Evolutionary conservation across 2,329 filamentous ascomycete genomes (phyloP).

Genomic region (Fusarium sp.): DNA sequence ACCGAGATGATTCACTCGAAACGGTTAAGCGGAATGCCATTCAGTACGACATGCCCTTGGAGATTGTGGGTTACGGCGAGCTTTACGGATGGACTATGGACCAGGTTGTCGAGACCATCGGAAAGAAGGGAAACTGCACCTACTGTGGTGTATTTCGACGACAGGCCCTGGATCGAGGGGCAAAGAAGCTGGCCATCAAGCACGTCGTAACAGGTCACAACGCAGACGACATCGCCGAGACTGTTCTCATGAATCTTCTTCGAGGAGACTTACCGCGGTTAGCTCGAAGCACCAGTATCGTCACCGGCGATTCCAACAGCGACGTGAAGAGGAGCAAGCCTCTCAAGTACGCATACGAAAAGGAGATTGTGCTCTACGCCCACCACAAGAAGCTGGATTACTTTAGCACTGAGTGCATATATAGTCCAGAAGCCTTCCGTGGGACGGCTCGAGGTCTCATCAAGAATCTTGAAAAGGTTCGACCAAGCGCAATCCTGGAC

Average conservation of each 20-base stretch:
- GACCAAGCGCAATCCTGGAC: constrained; percentile 94
- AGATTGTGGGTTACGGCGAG: constrained; percentile 92
- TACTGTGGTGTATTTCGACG: constrained; percentile 97
- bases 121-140: constrained; percentile 98
- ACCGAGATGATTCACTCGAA: constrained; percentile 94
- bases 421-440: constrained; percentile 95
- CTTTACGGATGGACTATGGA: constrained; percentile 99
- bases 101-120: constrained; percentile 94
- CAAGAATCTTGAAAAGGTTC: constrained; percentile 93
- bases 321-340: constrained; percentile 97
- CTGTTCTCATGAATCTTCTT: constrained; percentile 96
- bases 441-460: constrained; percentile 92
- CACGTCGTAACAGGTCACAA: constrained; percentile 99
- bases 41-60: constrained; percentile 91
- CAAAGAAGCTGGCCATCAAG: constrained; percentile 85
- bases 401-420: constrained; percentile 98
- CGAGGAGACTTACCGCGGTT: constrained; percentile 90
- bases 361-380: constrained; percentile 98
- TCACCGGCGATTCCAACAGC: constrained; percentile 81
- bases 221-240: constrained; percentile 96
- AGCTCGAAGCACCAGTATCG: constrained; percentile 88
- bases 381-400: constrained; percentile 98
- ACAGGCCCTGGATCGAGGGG: constrained; percentile 92
- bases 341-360: constrained; percentile 98
- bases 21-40: constrained; percentile 94